Conservation (phyloP, 75 land plant genomes). For the Picea sitchensis region DNA sequence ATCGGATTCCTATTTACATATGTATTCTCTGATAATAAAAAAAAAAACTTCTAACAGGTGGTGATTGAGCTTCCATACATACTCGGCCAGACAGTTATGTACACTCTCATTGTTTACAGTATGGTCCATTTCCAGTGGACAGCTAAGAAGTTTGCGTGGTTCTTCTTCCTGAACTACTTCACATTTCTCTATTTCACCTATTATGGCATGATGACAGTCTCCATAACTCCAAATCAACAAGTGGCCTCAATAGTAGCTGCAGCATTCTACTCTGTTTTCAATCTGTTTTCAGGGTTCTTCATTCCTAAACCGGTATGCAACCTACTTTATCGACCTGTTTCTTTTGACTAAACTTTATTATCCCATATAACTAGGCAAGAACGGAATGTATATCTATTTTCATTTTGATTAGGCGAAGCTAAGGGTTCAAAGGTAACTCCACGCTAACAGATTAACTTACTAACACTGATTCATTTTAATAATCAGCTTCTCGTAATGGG, state of each 20-base stretch:
- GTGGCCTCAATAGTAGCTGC: slow-evolving; percentile 43
- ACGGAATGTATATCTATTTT: too few species aligned
- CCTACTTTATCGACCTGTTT: too few species aligned
- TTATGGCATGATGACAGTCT: slow-evolving; percentile 62
- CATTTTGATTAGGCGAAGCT: too few species aligned
- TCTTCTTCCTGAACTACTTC: slow-evolving; percentile 33
- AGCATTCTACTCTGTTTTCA: slow-evolving; percentile 33
- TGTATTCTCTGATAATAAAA: not conserved
- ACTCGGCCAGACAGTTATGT: slow-evolving; percentile 29
- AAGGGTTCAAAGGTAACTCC: too few species aligned
- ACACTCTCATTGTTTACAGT: slow-evolving; percentile 24
- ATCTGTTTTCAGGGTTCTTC: slow-evolving; percentile 56
- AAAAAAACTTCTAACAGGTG: slow-evolving; percentile 20
- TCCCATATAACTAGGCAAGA: too few species aligned
- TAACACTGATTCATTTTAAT: too few species aligned
- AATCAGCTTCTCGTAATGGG: too few species aligned
- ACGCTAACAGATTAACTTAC: too few species aligned
- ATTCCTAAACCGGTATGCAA: slow-evolving; percentile 43
- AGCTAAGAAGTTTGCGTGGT: slow-evolving; percentile 35
- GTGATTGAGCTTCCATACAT: slow-evolving; percentile 41
- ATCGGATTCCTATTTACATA: not conserved
- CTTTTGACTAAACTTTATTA: too few species aligned
- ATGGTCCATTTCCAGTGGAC: slow-evolving; percentile 44
- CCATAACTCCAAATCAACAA: slow-evolving; percentile 52
- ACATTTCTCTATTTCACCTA: slow-evolving; percentile 50